phyloP scores from a whole-genome alignment of 306 rosid species.

The Vachellia pachyceras region DNA sequence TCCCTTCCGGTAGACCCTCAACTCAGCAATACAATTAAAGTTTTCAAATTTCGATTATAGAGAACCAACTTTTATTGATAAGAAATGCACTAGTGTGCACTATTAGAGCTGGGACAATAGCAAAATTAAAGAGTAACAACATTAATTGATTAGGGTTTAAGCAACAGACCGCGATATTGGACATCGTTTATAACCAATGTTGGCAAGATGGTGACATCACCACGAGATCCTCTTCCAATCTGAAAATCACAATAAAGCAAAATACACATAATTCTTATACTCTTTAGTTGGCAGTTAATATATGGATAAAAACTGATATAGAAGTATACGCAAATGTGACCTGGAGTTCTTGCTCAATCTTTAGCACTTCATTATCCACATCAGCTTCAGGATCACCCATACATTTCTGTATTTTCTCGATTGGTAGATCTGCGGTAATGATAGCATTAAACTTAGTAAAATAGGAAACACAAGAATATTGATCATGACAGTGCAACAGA shows the following conservation, averaged over 20 bases:
- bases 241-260: constrained; percentile 42
- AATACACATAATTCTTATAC: background rate
- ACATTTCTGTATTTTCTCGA: constrained; percentile 75
- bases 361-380: constrained; percentile 81
- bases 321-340: constrained; percentile 44
- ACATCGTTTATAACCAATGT: constrained; percentile 81
- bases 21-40: background rate
- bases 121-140: background rate
- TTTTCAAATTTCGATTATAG: background rate
- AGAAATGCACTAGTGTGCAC: background rate
- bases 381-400: constrained; percentile 93
- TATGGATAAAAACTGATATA: background rate
- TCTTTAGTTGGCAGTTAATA: background rate
- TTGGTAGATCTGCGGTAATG: constrained; percentile 67
- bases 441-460: constrained; percentile 28
- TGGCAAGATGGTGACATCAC: constrained; percentile 97
- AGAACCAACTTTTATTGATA: background rate
- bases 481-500: background rate
- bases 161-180: constrained; percentile 87
- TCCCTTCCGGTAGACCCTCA: background rate
- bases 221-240: constrained; percentile 93
- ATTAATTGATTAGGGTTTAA: background rate
- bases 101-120: background rate
- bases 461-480: background rate
- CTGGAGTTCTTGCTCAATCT: constrained; percentile 83